phyloP scores from a whole-genome alignment of 345 rosid genomes.

The Hypericum androsaemum region DNA sequence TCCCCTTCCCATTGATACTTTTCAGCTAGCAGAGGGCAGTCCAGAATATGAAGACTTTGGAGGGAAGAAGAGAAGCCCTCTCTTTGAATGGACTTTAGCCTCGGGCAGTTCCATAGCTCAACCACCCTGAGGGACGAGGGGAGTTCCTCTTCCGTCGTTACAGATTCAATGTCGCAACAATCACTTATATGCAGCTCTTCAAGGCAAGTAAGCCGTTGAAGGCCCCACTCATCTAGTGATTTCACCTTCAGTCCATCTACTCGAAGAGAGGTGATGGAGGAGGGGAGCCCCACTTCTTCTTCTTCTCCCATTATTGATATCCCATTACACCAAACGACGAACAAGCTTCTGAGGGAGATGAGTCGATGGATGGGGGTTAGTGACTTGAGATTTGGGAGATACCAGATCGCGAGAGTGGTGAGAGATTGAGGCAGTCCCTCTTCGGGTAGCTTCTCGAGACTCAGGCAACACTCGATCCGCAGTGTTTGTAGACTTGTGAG shows the following conservation, averaged over 20 bases:
- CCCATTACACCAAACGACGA: not conserved
- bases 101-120: constrained; percentile 18
- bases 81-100: too few relatives aligned
- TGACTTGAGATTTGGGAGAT: constrained; percentile 1
- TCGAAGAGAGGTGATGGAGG: not conserved
- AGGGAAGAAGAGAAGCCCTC: constrained; percentile 16
- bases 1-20: constrained; percentile 16
- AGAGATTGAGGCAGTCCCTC: too few relatives aligned
- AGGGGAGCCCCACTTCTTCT: constrained; percentile 1
- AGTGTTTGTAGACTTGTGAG: too few relatives aligned
- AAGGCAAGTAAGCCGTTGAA: constrained; percentile 16
- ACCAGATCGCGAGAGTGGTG: not conserved
- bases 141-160: too few relatives aligned
- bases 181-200: constrained; percentile 11
- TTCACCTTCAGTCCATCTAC: too few relatives aligned
- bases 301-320: too few relatives aligned
- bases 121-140: too few relatives aligned
- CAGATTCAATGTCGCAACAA: too few relatives aligned
- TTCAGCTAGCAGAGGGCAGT: constrained; percentile 18
- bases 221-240: too few relatives aligned
- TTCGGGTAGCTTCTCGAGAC: too few relatives aligned
- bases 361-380: not conserved
- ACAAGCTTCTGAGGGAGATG: not conserved
- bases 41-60: constrained; percentile 6
- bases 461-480: too few relatives aligned